A percentile compares a stretch with the other conserved stretches of the same genome.
These are phyloP conservation scores for Cyphellophora attinorum DNA, from an alignment of 2,329 filamentous ascomycete genomes.

Conservation along the genomic window DNA sequence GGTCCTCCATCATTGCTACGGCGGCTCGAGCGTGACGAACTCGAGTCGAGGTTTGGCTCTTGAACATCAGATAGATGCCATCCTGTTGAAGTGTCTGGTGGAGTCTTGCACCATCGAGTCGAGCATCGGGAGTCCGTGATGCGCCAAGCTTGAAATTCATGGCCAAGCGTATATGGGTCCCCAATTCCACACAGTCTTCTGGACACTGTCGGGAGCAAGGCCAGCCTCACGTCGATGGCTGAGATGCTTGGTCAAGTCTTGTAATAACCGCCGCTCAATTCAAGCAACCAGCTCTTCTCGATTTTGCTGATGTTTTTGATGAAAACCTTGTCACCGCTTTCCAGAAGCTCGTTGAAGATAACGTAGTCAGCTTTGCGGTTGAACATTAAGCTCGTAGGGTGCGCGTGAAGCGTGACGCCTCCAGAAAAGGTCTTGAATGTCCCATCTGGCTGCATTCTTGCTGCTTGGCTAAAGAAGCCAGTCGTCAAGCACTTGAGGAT, in stretches of 20 bases:
- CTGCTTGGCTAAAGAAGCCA: slow-evolving; percentile 88
- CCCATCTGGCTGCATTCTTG: slow-evolving; percentile 87
- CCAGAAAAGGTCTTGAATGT: slow-evolving; percentile 80
- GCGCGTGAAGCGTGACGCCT: slow-evolving; percentile 67
- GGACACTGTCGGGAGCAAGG: too few relatives aligned
- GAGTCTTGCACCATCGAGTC: too few relatives aligned
- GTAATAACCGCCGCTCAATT: slow-evolving; percentile 82
- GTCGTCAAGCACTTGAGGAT: slow-evolving; percentile 78
- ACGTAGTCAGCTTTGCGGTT: slow-evolving; percentile 96
- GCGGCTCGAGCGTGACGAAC: neutral
- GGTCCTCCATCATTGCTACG: too few relatives aligned
- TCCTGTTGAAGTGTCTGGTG: too few relatives aligned
- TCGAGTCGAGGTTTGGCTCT: neutral
- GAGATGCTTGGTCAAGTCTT: too few relatives aligned
- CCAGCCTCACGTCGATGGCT: too few relatives aligned
- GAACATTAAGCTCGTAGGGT: slow-evolving; percentile 90
- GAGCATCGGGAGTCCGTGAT: too few relatives aligned
- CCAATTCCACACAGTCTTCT: too few relatives aligned
- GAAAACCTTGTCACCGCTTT: slow-evolving; percentile 78
- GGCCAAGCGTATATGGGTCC: too few relatives aligned
- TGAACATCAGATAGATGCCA: too few relatives aligned
- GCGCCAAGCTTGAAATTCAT: too few relatives aligned
- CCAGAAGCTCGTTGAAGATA: slow-evolving; percentile 85
- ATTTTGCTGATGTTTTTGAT: slow-evolving; percentile 90
- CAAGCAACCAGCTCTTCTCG: slow-evolving; percentile 81